These are phyloP conservation scores for Mallotus repandus DNA, from an alignment of 441 rosid species.

Conservation along the genomic window DNA sequence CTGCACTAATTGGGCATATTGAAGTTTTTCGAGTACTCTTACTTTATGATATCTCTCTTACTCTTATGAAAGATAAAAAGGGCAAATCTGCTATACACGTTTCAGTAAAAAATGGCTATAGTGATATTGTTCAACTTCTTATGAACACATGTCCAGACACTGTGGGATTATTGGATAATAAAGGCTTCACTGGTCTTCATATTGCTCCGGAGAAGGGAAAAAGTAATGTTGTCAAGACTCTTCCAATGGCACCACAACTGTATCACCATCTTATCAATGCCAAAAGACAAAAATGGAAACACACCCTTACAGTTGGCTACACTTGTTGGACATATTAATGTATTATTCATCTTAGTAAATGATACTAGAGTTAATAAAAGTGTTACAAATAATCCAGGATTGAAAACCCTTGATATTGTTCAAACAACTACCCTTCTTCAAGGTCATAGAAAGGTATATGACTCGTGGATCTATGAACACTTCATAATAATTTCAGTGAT, in stretches of 20 bases:
- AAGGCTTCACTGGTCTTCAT: slow-evolving; percentile 33
- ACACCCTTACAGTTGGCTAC: slow-evolving; percentile 34
- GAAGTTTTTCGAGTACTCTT: slow-evolving; percentile 19
- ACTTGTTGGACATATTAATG: slow-evolving; percentile 12
- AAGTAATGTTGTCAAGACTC: slow-evolving; percentile 21
- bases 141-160: slow-evolving; percentile 17
- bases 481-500: no score
- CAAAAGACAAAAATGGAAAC: slow-evolving; percentile 30
- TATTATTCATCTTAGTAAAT: slow-evolving; percentile 24
- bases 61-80: slow-evolving; percentile 17
- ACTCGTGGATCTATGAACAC: no score
- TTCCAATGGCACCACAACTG: slow-evolving; percentile 14
- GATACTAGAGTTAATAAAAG: slow-evolving; percentile 28
- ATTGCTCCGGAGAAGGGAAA: slow-evolving; percentile 34
- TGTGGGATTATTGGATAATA: slow-evolving; percentile 26
- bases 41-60: slow-evolving; percentile 13
- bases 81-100: slow-evolving; percentile 30
- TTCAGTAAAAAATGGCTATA: slow-evolving; percentile 31
- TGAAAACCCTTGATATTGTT: no score
- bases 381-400: slow-evolving; percentile 25
- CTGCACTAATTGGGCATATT: slow-evolving; percentile 23
- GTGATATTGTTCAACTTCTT: slow-evolving; percentile 10
- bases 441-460: no score
- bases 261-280: slow-evolving; percentile 26
- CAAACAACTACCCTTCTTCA: no score